These are phyloP conservation scores for Raddia guianensis DNA, from an alignment of 176 grass and related monocot species.

Conservation along the genomic window DNA sequence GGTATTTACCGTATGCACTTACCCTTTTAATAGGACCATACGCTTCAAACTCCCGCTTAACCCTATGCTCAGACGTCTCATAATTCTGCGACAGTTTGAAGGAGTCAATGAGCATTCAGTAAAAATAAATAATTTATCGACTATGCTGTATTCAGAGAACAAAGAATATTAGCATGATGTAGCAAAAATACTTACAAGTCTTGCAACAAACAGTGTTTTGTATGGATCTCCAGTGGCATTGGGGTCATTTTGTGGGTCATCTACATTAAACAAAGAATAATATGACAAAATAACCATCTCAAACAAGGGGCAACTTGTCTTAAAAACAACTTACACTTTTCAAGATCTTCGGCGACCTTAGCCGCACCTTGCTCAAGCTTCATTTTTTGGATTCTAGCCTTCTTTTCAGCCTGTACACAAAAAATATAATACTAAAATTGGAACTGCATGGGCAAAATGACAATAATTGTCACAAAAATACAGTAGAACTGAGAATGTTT, in stretches of 20 bases:
- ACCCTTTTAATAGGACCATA: constrained; percentile 97
- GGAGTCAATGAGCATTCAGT: constrained; percentile 28
- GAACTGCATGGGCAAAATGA: not conserved
- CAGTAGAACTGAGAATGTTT: not conserved
- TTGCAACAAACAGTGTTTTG: constrained; percentile 84
- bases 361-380: constrained; percentile 78
- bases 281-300: constrained; percentile 9
- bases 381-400: constrained; percentile 63
- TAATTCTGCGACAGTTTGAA: constrained; percentile 56
- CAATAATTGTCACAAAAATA: not conserved
- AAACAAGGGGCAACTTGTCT: not conserved
- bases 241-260: constrained; percentile 82
- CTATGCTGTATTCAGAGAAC: not conserved
- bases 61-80: constrained; percentile 67
- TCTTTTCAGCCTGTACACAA: constrained; percentile 67
- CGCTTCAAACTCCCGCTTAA: constrained; percentile 92
- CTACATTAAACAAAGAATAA: constrained; percentile 46
- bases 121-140: constrained; percentile 20
- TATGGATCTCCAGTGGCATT: constrained; percentile 83
- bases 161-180: not conserved
- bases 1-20: constrained; percentile 59
- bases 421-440: constrained; percentile 19
- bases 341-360: constrained; percentile 71
- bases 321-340: constrained; percentile 61
- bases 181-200: constrained; percentile 64